These are phyloP conservation scores for Rhodocollybia butyracea DNA, from an alignment of 768 basidiomycete genomes.

Conservation along the genomic window DNA sequence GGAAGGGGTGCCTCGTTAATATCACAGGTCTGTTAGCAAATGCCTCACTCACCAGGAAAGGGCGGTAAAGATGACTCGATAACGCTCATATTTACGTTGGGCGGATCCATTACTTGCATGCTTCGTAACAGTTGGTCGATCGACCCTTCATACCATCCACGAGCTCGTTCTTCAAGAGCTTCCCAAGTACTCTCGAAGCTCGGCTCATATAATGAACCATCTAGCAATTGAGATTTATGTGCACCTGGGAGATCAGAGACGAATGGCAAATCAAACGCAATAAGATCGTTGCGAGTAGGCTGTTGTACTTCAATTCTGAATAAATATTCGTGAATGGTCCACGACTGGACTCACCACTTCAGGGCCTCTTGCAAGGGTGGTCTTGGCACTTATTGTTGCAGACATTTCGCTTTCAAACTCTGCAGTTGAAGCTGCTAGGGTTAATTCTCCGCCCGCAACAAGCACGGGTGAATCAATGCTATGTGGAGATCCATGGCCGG, in stretches of 20 bases:
- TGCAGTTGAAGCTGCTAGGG: conserved; percentile 33
- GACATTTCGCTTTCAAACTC: conserved; percentile 21
- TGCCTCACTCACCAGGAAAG: conserved; percentile 48
- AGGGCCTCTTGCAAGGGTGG: background rate
- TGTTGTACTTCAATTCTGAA: background rate
- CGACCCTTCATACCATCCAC: conserved; percentile 69
- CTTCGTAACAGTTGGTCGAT: conserved; percentile 51
- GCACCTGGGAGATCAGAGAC: conserved; percentile 38
- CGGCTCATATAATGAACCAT: background rate
- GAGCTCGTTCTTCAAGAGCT: conserved; percentile 38
- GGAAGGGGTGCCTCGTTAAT: conserved; percentile 8
- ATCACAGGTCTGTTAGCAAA: background rate
- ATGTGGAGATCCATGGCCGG: background rate
- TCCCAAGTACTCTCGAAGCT: conserved; percentile 49
- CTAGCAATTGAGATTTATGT: conserved; percentile 4
- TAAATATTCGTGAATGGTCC: background rate
- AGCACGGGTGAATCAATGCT: background rate
- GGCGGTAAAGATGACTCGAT: conserved; percentile 50
- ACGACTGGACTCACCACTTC: background rate
- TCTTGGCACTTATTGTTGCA: background rate
- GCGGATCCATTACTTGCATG: conserved; percentile 36
- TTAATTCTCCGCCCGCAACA: conserved; percentile 39
- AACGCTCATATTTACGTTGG: conserved; percentile 43
- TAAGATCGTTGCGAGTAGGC: conserved; percentile 46
- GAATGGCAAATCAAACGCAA: conserved; percentile 73